Evolutionary conservation across 2,329 filamentous ascomycete species (phyloP).

Genomic region (Ophiocordyceps sinensis): DNA sequence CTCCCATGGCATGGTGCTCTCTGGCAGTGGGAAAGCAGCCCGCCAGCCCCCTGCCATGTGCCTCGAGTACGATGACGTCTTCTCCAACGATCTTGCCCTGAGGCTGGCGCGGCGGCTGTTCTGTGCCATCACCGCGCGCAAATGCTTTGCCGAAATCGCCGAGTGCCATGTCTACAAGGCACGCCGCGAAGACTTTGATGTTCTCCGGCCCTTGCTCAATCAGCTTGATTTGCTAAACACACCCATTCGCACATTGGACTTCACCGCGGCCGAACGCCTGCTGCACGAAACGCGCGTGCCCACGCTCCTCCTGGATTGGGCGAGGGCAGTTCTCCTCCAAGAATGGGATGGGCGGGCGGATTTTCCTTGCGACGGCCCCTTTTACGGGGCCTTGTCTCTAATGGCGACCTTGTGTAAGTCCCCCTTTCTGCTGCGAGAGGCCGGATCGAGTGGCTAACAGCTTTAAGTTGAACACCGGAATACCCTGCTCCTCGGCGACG

Average conservation of each 20-base stretch:
- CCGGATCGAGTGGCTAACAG: slow-evolving; percentile 5
- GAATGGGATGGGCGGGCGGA: slow-evolving; percentile 69
- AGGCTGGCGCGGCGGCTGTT: slow-evolving; percentile 44
- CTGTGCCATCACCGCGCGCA: slow-evolving; percentile 37
- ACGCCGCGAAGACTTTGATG: slow-evolving; percentile 22
- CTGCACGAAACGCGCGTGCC: slow-evolving; percentile 43
- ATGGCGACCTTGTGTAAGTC: slow-evolving; percentile 57
- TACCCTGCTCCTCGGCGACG: slow-evolving; percentile 47
- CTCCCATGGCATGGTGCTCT: slow-evolving; percentile 35
- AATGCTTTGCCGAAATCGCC: slow-evolving; percentile 32
- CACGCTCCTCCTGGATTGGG: slow-evolving; percentile 53
- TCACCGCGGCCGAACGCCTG: slow-evolving; percentile 34
- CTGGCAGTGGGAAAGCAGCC: slow-evolving; percentile 29
- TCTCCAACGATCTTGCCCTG: slow-evolving; percentile 45
- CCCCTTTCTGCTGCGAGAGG: too few relatives aligned
- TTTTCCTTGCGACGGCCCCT: slow-evolving; percentile 53
- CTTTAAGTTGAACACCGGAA: slow-evolving; percentile 44
- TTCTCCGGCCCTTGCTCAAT: slow-evolving; percentile 33
- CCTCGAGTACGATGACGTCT: slow-evolving; percentile 47
- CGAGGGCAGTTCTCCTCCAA: slow-evolving; percentile 57
- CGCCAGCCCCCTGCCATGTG: slow-evolving; percentile 34
- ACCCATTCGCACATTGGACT: slow-evolving; percentile 28
- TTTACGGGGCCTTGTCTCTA: slow-evolving; percentile 64
- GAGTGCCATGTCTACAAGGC: slow-evolving; percentile 17
- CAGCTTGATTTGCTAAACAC: slow-evolving; percentile 38